Base-by-base conservation (phyloP, 2,329 filamentous ascomycete species). In the Arthrobotrys iridis region DNA sequence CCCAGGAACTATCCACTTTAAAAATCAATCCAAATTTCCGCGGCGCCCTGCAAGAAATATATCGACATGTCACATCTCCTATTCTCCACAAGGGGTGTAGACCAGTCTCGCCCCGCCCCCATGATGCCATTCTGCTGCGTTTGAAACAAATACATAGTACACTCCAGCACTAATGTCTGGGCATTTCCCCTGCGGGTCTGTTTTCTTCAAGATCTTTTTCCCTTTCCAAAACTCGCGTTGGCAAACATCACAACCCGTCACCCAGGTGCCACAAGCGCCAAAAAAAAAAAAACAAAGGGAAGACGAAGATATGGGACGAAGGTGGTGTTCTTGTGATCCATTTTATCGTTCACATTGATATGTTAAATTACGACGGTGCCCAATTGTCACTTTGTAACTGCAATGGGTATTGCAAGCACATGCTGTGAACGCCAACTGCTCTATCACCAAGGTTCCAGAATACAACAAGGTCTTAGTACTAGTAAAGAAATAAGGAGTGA, bases 21-120 rank as follows among this genome's bases (percentile, higher is more conserved):
- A 52, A 52, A 50, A 68, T 59, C 40, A 26, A 20, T 24, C 30
- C 52, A 68, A 67, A 67, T 55, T 40, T 50, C 62, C 60, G 60
- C 60, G 43, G 28, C 37, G 30, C 46, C 60, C 60, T 65, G 62
- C 40, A 46, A 55, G 50, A 46, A 18, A 67, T 20, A 67, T 64
- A 55, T 48, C 40, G 37, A 58, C 58, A 57, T 59, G 50, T 55
- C 50, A 55, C 50, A 55, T 37, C 28, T 55, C 28, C n/a, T 22
- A 35, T 55, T 37, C 50, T 55, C 50, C 50, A 55, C 50, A 55
- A 55, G 50, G 50, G 30, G 48, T 22, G 18, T 55, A 28, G 15
- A 37, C 33, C 15, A 46, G 41, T 24, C 58, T 40, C 45, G 52
- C 50, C 59, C 59, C 50, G 15, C 43, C 35, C 33, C 15, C 24